Base-by-base conservation (phyloP, 2,329 filamentous ascomycete species). In the Immersiporthe knoxdaviesiana region DNA sequence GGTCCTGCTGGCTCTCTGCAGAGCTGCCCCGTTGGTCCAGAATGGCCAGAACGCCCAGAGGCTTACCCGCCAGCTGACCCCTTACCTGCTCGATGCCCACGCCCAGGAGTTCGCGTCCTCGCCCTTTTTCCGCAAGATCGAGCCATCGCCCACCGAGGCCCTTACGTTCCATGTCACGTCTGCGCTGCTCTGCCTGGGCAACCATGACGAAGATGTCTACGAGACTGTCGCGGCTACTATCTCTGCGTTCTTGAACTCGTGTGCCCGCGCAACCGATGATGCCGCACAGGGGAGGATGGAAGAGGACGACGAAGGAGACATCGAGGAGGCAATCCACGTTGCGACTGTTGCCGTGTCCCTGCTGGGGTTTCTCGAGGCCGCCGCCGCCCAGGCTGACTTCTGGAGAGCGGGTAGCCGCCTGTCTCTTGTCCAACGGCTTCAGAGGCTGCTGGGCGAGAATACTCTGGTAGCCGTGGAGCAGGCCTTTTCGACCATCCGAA, bases 381-480 rank as follows among this genome's bases (percentile, higher is more conserved):
- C 91, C 4, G 90, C 94, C 3, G 88, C 89, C 7, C 89, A 94
- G 76, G 88, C 91, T 12, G 87, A 90, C 71, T 95, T 97, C 74
- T 99, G 94, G 93, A 89, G 83, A 70, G 84, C 91, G 1, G 86
- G 88, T 3, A 92, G 96, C 73, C 89, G 94, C 66, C 80, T 97
- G 37, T 84, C 86, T 3, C 80, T 98, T 61, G 87, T 97, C 21
- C 87, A 91, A 70, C 86, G 89, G 62, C 81, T 97, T 44, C 90
- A 90, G 66, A 84, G 85, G 41, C 85, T 97, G 24, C 83, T 99
- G 16, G 95, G 93, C 0, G 94, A 97, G 75, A 85, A 88, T 8
- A 97, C 97, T 77, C 85, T 97, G 73, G 88, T 97, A 16, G 90
- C 92, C 1, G 88, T 98, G 50, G 96, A 98, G 80, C 93, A 93